A percentile compares a stretch with the other conserved stretches of the same genome.
These are phyloP conservation scores for Ogataea henricii DNA, from an alignment of 805 yeast species.

Conservation along the genomic window DNA sequence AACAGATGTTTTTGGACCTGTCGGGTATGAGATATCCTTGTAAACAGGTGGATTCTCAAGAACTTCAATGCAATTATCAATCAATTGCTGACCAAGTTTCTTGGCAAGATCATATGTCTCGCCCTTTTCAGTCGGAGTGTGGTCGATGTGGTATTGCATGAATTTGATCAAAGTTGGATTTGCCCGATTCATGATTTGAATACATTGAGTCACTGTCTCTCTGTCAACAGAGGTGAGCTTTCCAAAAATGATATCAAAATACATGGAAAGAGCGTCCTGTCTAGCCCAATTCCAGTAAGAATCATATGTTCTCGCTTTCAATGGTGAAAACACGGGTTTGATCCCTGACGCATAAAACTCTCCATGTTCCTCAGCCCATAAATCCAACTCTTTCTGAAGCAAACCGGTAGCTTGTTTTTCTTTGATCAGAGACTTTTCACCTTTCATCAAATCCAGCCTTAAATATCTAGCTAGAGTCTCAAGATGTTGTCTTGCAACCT, in stretches of 20 bases:
- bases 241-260: conserved; percentile 95
- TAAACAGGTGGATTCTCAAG: conserved; percentile 79
- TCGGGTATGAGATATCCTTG: conserved; percentile 92
- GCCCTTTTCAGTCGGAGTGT: conserved; percentile 82
- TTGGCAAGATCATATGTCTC: conserved; percentile 91
- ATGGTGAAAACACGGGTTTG: conserved; percentile 82
- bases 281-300: conserved; percentile 99
- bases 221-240: conserved; percentile 87
- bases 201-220: conserved; percentile 94
- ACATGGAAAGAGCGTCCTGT: conserved; percentile 92
- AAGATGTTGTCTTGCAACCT: conserved; percentile 75
- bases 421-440: conserved; percentile 79
- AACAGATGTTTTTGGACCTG: conserved; percentile 90
- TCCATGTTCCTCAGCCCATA: conserved; percentile 88
- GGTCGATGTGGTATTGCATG: conserved; percentile 92
- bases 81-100: conserved; percentile 86
- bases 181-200: conserved; percentile 96
- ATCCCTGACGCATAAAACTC: conserved; percentile 93
- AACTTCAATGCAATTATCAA: conserved; percentile 93
- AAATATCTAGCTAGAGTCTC: conserved; percentile 94
- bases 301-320: conserved; percentile 94
- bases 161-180: conserved; percentile 91
- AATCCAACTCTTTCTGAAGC: conserved; percentile 87
- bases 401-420: conserved; percentile 84
- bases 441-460: conserved; percentile 87